A percentile compares a stretch with the other conserved stretches of the same genome.
Evolutionary conservation across 2,329 filamentous ascomycete species (phyloP).

Genomic region (Trichoderma sp.): DNA sequence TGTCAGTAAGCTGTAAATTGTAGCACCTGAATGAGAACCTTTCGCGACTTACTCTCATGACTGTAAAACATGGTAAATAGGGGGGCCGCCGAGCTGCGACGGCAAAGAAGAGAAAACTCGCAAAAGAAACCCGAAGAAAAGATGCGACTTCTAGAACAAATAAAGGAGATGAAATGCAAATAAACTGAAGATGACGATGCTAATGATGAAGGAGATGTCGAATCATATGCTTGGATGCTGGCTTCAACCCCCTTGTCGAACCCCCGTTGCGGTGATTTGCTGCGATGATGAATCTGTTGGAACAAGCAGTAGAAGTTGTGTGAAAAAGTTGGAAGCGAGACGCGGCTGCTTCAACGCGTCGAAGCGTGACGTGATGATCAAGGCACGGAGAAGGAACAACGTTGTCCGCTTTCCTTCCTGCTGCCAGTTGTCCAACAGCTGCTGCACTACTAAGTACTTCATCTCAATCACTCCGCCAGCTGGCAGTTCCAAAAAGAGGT

Average conservation of each 20-base stretch:
- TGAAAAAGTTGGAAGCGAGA: neutral
- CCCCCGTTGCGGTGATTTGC: neutral
- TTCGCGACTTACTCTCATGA: conserved; percentile 70
- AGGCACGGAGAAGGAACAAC: neutral
- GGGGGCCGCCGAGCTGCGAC: neutral
- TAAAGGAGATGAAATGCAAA: neutral
- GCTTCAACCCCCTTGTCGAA: neutral
- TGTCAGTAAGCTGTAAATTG: conserved; percentile 26
- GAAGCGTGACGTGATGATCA: neutral
- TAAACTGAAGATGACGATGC: neutral
- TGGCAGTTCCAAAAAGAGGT: neutral
- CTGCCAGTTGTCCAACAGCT: neutral
- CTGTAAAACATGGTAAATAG: conserved; percentile 79
- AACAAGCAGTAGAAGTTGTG: neutral
- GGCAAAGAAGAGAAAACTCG: neutral
- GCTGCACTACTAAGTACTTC: neutral
- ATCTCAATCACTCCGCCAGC: neutral
- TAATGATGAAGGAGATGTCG: neutral
- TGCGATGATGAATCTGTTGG: neutral
- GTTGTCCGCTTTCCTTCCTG: neutral
- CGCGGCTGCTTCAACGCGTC: conserved; percentile 7
- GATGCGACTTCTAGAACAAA: neutral
- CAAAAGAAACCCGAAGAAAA: neutral
- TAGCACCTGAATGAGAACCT: neutral
- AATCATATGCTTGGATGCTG: neutral